A percentile compares a stretch with the other conserved stretches of the same genome.
These are phyloP conservation scores for Diplodia sapinea DNA, from an alignment of 2,329 filamentous ascomycete species.

Conservation along the genomic window DNA sequence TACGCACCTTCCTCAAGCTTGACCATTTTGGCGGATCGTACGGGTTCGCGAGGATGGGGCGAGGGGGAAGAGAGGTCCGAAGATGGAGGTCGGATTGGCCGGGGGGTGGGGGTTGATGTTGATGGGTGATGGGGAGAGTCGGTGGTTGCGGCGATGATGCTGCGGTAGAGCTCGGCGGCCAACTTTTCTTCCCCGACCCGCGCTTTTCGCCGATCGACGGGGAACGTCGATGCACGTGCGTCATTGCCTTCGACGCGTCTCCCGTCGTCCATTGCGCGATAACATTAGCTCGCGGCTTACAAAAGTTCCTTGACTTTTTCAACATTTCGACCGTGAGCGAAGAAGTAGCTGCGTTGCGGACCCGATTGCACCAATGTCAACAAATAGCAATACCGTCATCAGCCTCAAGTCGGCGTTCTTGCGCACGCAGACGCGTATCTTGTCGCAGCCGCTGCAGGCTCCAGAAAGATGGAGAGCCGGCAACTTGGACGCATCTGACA, in stretches of 20 bases:
- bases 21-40: conserved; percentile 72
- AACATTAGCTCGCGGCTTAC: neutral
- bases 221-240: conserved; percentile 4
- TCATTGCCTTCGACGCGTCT: conserved; percentile 24
- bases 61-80: neutral
- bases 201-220: conserved; percentile 19
- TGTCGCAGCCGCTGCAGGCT: conserved; percentile 65
- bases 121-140: conserved; percentile 17
- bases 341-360: neutral
- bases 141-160: conserved; percentile 26
- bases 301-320: too few relatives aligned
- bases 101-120: conserved; percentile 1
- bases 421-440: conserved; percentile 64
- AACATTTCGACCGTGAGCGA: neutral
- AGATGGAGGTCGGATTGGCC: neutral
- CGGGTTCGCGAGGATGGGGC: neutral
- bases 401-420: conserved; percentile 70
- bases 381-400: conserved; percentile 51
- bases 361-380: neutral
- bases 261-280: neutral
- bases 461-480: conserved; percentile 62
- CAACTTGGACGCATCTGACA: conserved; percentile 50
- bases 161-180: conserved; percentile 10
- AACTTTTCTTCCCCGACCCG: conserved; percentile 28
- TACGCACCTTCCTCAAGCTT: conserved; percentile 77